Conservation (phyloP, 441 rosid genomes). For the Adansonia rubrostipa region DNA sequence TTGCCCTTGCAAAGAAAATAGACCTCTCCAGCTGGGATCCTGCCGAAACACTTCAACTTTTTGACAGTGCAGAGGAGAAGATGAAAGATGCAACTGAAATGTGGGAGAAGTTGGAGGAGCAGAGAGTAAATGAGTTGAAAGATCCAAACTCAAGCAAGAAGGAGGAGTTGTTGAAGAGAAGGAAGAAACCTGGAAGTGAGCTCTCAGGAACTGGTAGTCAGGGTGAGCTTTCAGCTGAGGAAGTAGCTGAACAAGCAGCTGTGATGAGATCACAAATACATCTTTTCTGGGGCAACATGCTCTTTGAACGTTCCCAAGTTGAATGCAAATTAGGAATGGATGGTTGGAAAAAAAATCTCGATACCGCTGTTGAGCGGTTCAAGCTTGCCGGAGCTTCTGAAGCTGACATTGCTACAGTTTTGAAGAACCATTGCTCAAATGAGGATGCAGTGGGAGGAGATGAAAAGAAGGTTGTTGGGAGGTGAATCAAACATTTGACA, state of each 20-base stretch:
- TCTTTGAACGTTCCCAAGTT: constrained; percentile 91
- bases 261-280: constrained; percentile 98
- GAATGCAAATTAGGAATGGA: constrained; percentile 77
- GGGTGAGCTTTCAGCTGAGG: constrained; percentile 64
- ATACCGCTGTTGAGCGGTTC: constrained; percentile 78
- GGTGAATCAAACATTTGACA: constrained; percentile 31
- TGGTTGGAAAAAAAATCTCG: constrained; percentile 81
- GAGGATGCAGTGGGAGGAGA: constrained; percentile 47
- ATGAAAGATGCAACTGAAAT: constrained; percentile 88
- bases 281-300: constrained; percentile 97
- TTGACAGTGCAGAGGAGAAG: constrained; percentile 84
- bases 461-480: constrained; percentile 36
- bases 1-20: constrained; percentile 67
- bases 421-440: constrained; percentile 73
- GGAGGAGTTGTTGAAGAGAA: constrained; percentile 72
- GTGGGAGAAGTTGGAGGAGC: constrained; percentile 98
- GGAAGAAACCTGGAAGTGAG: constrained; percentile 77
- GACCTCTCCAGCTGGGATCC: constrained; percentile 81
- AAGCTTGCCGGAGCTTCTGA: constrained; percentile 96
- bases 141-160: constrained; percentile 72
- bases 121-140: constrained; percentile 66
- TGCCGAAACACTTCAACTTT: constrained; percentile 67
- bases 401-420: constrained; percentile 65
- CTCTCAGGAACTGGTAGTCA: constrained; percentile 39
- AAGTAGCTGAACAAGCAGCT: constrained; percentile 91